Evolutionary conservation across 1,139 yeast species (phyloP), one percentile per base, ranked within the genome.

Genomic region (Zygoascus meyerae): DNA sequence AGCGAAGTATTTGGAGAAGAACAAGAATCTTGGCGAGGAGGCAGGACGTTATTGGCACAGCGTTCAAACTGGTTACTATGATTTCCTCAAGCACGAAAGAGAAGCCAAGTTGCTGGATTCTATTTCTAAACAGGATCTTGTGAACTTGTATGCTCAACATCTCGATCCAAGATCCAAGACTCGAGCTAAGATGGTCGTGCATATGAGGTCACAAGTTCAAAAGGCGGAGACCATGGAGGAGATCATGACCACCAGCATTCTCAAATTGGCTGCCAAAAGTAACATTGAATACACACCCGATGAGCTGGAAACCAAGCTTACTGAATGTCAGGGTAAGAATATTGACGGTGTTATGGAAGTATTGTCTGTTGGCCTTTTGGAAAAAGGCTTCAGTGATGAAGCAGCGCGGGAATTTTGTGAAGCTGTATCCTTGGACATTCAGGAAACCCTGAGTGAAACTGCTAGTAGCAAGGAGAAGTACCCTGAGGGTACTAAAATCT

Each of bases 11-110:
- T 67, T 77, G 42, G 84, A 85, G 56, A 86, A 84, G 60, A 72
- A 78, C 58, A 86, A 86, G 65, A 89, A 86, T 56, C 71, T 90
- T 64, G 69, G 71, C 44, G 96, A 90, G 61, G 97, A 92, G 65
- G 73, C 81, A 34, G 62, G 69, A 18, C 71, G 82, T 55, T 83
- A 78, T 63, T 81, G 87, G 79, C 71, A 74, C 49, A 74, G 79
- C 15, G 83, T 92, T 48, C 75, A 77, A 34, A 74, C 79, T 48
- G 97, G 97, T 3, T 84, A 72, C 64, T 87, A 83, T 62, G 86
- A 90, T 62, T 92, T 89, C 65, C 68, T 72, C 38, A 55, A 60
- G 42, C 71, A 79, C 51, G 76, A 71, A 43, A 68, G 71, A 44
- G 83, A 83, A 51, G 89, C 85, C 9, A 72, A 72, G 38, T 56